Evolutionary conservation across 441 rosid species (phyloP), one percentile per base, ranked within the genome.

Genomic region (Macaranga tanarius): DNA sequence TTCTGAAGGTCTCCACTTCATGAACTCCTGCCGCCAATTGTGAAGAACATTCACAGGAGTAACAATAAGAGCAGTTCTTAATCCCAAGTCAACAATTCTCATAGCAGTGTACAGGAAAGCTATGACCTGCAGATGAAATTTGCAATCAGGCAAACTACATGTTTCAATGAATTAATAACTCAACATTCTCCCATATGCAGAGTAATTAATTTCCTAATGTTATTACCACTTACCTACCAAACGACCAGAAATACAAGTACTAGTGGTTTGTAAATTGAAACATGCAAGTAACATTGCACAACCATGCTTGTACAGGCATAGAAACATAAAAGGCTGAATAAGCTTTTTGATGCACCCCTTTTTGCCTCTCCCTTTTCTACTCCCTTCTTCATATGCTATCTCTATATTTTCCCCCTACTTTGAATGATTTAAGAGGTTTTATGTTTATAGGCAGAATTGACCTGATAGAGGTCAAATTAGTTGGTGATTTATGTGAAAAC

Each of bases 21-120:
- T 69, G 79, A 96, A 96, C 81, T 96, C 99, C 82, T 83, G 85
- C 73, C 95, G 88, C 99, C 99, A 96, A 79, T 96, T 96, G 79
- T 96, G 98, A 81, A 94, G 90, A 84, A 96, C 99, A 83, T 96
- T 96, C 67, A 96, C 99, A 76, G 99, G 99, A 51, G 93, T 88
- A 75, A 96, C 99, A 56, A 96, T 91, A 75, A 96, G 96, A 23
- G 88, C 92, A 78, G 95, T 89, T 87, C 87, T 89, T 62, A 96
- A 85, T 64, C 99, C 99, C 88, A 96, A 84, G 81, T 96, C 97
- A 82, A 90, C 80, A 79, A 77, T 77, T 87, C 93, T 94, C 98
- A 92, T 92, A 74, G 99, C 99, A 72, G 96, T 85, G 84, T 94
- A 96, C 67, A 96, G 77, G 84, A 96, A 92, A 73, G 99, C 98